phyloP scores from a whole-genome alignment of 2,329 filamentous ascomycete genomes.

The Diaporthe australafricana region DNA sequence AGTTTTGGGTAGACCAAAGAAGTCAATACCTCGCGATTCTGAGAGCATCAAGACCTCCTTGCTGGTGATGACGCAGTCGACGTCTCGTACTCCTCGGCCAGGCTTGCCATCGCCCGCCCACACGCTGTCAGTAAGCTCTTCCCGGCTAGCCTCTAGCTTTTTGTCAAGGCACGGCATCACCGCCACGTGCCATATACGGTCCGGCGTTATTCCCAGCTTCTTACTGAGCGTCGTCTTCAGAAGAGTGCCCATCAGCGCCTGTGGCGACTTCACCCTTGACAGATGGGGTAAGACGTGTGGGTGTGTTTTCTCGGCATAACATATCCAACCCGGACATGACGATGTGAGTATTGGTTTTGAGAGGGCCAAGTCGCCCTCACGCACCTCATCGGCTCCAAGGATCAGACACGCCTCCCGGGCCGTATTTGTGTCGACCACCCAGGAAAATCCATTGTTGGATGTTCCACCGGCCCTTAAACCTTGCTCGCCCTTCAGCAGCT shows the following conservation, averaged over 20 bases:
- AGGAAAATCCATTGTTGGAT: slow-evolving; percentile 82
- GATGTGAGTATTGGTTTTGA: slow-evolving; percentile 80
- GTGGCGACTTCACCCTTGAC: slow-evolving; percentile 91
- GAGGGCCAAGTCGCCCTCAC: slow-evolving; percentile 49
- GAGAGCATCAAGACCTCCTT: slow-evolving; percentile 94
- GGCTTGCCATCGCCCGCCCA: slow-evolving; percentile 70
- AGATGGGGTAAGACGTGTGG: slow-evolving; percentile 92
- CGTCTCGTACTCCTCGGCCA: slow-evolving; percentile 78
- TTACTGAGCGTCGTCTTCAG: slow-evolving; percentile 87
- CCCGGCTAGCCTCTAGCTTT: slow-evolving; percentile 94
- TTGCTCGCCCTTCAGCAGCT: slow-evolving; percentile 77
- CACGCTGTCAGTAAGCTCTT: slow-evolving; percentile 85
- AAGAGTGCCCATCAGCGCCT: slow-evolving; percentile 90
- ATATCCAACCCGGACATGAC: slow-evolving; percentile 97
- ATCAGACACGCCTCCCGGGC: slow-evolving; percentile 87
- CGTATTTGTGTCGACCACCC: slow-evolving; percentile 90
- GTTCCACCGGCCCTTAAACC: slow-evolving; percentile 78
- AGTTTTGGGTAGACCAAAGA: slow-evolving; percentile 75
- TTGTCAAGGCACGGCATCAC: slow-evolving; percentile 99
- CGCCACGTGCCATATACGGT: slow-evolving; percentile 91
- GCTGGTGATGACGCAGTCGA: slow-evolving; percentile 98
- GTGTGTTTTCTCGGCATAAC: slow-evolving; percentile 98
- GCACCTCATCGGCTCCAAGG: slow-evolving; percentile 79
- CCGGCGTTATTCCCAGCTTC: slow-evolving; percentile 76
- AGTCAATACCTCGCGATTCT: slow-evolving; percentile 80